These are phyloP conservation scores for Plenodomus biglobosus DNA, from an alignment of 2,329 filamentous ascomycete species.

Conservation along the genomic window DNA sequence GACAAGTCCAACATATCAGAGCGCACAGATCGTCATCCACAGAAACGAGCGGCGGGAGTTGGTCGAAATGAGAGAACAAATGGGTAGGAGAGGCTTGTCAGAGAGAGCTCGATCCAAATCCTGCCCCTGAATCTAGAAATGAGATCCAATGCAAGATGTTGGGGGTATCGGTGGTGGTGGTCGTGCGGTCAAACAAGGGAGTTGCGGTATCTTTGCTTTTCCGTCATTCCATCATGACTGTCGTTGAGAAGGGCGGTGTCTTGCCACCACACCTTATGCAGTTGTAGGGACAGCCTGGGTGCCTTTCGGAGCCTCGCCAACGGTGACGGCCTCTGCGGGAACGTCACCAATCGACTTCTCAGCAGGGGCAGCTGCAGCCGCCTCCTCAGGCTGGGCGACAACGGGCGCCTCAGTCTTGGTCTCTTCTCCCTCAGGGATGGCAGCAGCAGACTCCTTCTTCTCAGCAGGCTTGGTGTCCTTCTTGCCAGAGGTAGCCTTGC, in stretches of 20 bases:
- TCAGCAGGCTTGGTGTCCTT: conserved; percentile 37
- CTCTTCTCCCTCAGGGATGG: conserved; percentile 43
- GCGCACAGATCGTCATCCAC: conserved; percentile 39
- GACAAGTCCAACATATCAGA: conserved; percentile 40
- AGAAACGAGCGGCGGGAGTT: conserved; percentile 32
- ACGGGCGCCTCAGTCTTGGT: conserved; percentile 27
- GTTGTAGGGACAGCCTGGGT: conserved; percentile 44
- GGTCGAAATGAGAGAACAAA: conserved; percentile 29
- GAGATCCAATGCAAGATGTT: conserved; percentile 30
- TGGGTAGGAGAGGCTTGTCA: conserved; percentile 35
- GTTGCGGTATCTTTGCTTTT: conserved; percentile 45
- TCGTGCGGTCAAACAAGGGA: conserved; percentile 46
- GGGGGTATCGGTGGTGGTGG: conserved; percentile 39
- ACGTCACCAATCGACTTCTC: conserved; percentile 44
- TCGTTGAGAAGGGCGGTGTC: conserved; percentile 43
- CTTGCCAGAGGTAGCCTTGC: conserved; percentile 46
- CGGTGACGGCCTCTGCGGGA: conserved; percentile 42
- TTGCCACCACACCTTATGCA: conserved; percentile 48
- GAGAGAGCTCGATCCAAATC: conserved; percentile 38
- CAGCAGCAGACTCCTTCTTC: conserved; percentile 35
- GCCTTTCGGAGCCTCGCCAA: conserved; percentile 46
- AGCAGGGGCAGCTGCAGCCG: conserved; percentile 22
- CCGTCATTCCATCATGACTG: conserved; percentile 48
- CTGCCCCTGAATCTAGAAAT: conserved; percentile 24
- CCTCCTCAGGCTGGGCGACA: conserved; percentile 26